phyloP scores from a whole-genome alignment of 495 filamentous ascomycete species.

The Cercophora samala region DNA sequence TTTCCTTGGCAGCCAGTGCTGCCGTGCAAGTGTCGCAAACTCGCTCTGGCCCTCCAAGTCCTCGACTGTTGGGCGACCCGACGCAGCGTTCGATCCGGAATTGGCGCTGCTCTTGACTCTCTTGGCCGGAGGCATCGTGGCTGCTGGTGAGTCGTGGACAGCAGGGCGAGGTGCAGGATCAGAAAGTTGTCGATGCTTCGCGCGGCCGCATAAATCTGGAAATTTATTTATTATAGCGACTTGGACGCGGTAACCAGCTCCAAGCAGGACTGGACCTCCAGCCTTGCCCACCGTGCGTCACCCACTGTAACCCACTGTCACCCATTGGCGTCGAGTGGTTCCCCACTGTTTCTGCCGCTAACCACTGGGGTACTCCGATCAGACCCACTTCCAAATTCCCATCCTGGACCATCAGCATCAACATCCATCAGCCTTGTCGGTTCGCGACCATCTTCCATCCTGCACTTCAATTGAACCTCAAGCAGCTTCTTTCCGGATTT shows the following conservation, averaged over 20 bases:
- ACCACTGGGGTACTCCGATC: background rate
- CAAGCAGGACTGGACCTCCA: background rate
- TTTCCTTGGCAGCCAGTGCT: constrained; percentile 78
- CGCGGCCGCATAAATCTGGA: constrained; percentile 18
- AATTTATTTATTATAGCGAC: constrained; percentile 7
- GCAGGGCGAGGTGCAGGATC: constrained; percentile 18
- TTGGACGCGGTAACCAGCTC: constrained; percentile 9
- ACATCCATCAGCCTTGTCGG: background rate
- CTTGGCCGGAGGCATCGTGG: constrained; percentile 48
- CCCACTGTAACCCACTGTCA: constrained; percentile 5
- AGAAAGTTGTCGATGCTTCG: constrained; percentile 14
- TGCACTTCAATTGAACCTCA: constrained; percentile 8
- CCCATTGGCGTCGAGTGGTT: background rate
- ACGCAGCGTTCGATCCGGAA: constrained; percentile 37
- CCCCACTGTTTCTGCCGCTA: background rate
- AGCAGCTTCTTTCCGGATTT: background rate
- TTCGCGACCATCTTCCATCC: background rate
- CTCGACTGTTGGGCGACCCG: constrained; percentile 40
- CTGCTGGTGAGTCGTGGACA: constrained; percentile 14
- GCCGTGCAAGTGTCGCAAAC: constrained; percentile 77
- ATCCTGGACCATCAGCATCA: background rate
- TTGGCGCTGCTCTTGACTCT: constrained; percentile 44
- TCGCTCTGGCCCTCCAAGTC: constrained; percentile 69
- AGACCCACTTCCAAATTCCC: background rate
- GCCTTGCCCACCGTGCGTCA: constrained; percentile 10